Conservation (phyloP, 805 yeast species). For the Candida endomychidarum region DNA sequence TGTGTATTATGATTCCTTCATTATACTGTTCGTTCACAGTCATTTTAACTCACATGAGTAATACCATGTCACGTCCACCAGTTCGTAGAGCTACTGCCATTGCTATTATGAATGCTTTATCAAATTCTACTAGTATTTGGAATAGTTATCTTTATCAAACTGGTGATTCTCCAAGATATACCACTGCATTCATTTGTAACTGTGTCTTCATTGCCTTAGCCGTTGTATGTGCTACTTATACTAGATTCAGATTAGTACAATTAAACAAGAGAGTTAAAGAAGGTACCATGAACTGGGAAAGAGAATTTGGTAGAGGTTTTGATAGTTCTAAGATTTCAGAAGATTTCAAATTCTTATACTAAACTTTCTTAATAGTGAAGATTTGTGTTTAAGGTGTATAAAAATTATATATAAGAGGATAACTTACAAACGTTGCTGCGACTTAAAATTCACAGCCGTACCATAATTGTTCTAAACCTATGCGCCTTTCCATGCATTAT, state of each 20-base stretch:
- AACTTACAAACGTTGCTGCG: no score
- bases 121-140: conserved; percentile 58
- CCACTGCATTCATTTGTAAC: conserved; percentile 48
- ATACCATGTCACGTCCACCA: conserved; percentile 57
- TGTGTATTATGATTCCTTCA: conserved; percentile 60
- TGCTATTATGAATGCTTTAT: conserved; percentile 55
- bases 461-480: no score
- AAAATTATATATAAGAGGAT: no score
- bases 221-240: conserved; percentile 35
- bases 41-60: conserved; percentile 55
- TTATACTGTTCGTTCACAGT: conserved; percentile 54
- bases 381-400: no score
- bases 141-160: conserved; percentile 52
- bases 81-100: conserved; percentile 58
- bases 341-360: conserved; percentile 44
- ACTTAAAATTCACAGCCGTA: no score
- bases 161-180: conserved; percentile 45
- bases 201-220: conserved; percentile 46
- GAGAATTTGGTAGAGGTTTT: conserved; percentile 46
- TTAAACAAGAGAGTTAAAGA: conserved; percentile 43
- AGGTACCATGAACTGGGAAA: conserved; percentile 51
- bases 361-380: conserved; percentile 6
- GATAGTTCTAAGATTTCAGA: conserved; percentile 43
- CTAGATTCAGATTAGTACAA: conserved; percentile 37
- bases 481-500: no score